Evolutionary conservation across 805 yeast species (phyloP), one percentile per base, ranked within the genome.

Genomic region (Candida oleophila): DNA sequence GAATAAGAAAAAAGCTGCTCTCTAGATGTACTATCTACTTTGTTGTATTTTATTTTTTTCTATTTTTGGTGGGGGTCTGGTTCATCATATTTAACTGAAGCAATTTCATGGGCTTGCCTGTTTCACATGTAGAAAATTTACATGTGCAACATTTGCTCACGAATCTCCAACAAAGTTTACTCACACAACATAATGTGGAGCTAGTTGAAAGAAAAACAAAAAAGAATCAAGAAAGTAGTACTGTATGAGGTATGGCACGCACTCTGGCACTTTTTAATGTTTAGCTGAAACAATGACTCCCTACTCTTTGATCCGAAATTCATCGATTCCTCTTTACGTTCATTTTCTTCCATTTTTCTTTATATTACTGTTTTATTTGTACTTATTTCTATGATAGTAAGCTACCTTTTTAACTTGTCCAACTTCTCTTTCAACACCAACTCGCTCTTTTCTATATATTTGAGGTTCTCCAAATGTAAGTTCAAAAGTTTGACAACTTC

Each of bases 401-500:
- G 15, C 18, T 11, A 36, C 21, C 39, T 36, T 36, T 18, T 36
- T 8, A 73, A 50, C 43, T 63, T 61, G 33, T 76, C 79, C 49
- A 94, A 64, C 64, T 88, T 86, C 33, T 78, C 77, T 61, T 85
- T 88, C 55, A 94, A 73, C 20, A 71, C 71, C 16, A 76, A 76
- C 44, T 96, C 89, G 51, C 83, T 80, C 51, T 76, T 77, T 60
- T 94, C 96, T 47, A 94, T 80, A 76, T 91, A 90, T 61, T 84
- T 89, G 67, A 94, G 76, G 51, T 96, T 89, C 51, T 91, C 94
- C 65, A 94, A 72, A 64, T 94, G 98, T 40, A 89, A 81, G 61
- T 92, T 91, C 60, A 94, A 77, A 52, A 94, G 74, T 62, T 82
- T 85, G 25, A 94, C 85, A 51, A 92, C 80, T 60, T 85, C 90